Conservation (phyloP, 805 yeast species). For the Komagataella pseudopastoris region DNA sequence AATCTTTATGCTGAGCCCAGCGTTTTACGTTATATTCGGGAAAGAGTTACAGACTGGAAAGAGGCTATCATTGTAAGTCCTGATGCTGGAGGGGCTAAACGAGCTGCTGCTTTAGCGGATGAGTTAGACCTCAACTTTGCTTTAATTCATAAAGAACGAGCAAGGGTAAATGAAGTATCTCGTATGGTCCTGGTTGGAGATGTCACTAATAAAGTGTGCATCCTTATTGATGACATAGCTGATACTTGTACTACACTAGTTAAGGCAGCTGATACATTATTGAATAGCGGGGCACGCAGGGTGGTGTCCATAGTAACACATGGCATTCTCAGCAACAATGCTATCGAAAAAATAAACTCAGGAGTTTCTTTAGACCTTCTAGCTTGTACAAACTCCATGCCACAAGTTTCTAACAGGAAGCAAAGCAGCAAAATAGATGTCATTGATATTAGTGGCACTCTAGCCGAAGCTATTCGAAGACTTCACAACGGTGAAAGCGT, state of each 20-base stretch:
- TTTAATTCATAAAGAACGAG: conserved; percentile 91
- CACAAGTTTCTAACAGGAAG: conserved; percentile 50
- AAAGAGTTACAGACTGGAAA: conserved; percentile 32
- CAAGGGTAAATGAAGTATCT: conserved; percentile 87
- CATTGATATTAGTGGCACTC: conserved; percentile 72
- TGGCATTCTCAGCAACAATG: conserved; percentile 83
- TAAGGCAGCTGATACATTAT: conserved; percentile 82
- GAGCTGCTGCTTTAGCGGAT: conserved; percentile 92
- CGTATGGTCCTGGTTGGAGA: conserved; percentile 96
- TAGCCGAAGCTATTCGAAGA: conserved; percentile 91
- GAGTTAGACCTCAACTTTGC: conserved; percentile 87
- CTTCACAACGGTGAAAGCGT: conserved; percentile 94
- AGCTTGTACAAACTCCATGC: conserved; percentile 90
- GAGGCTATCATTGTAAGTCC: conserved; percentile 81
- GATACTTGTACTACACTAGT: conserved; percentile 96
- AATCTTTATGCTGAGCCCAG: conserved; percentile 92
- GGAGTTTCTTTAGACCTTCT: conserved; percentile 50
- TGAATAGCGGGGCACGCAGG: conserved; percentile 67
- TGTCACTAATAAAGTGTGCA: conserved; percentile 69
- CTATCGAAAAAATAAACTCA: conserved; percentile 56
- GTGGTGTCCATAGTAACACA: conserved; percentile 94
- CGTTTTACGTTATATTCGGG: conserved; percentile 69
- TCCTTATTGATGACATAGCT: conserved; percentile 94
- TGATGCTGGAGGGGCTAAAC: conserved; percentile 98
- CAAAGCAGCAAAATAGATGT: conserved; percentile 59